A percentile compares a stretch with the other conserved stretches of the same genome.
phyloP scores from a whole-genome alignment of 306 rosid genomes.

The Pyrus bretschneideri region DNA sequence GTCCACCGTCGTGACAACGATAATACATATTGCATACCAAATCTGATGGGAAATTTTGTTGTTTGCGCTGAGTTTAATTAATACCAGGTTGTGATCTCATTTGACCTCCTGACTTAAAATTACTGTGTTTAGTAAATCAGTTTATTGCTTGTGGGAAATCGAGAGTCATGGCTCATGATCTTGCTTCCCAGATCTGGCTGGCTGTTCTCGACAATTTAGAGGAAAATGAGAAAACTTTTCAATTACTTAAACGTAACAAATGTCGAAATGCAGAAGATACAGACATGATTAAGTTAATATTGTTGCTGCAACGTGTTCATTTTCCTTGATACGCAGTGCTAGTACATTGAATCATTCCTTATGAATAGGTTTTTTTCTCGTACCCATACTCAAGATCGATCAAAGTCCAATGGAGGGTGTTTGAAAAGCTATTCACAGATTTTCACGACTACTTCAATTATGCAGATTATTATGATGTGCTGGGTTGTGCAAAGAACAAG shows the following conservation, averaged over 20 bases:
- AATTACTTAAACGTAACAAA: slow-evolving; percentile 36
- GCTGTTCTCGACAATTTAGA: slow-evolving; percentile 70
- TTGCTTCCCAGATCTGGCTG: slow-evolving; percentile 67
- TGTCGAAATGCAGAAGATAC: neutral
- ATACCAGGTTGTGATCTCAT: neutral
- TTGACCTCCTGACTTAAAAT: neutral
- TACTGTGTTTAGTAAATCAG: slow-evolving; percentile 47
- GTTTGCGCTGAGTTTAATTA: neutral
- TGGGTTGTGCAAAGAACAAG: slow-evolving; percentile 70
- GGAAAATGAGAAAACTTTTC: slow-evolving; percentile 49
- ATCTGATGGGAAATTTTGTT: neutral
- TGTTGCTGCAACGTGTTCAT: neutral
- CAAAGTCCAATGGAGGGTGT: slow-evolving; percentile 80
- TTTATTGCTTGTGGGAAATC: slow-evolving; percentile 73
- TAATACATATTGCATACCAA: neutral
- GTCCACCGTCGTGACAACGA: neutral
- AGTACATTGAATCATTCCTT: neutral
- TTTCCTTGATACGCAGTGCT: neutral
- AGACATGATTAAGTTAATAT: neutral
- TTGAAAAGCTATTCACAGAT: slow-evolving; percentile 81
- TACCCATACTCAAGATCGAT: slow-evolving; percentile 59
- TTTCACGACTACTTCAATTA: slow-evolving; percentile 69
- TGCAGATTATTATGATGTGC: slow-evolving; percentile 56
- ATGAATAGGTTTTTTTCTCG: slow-evolving; percentile 67
- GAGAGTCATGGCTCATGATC: slow-evolving; percentile 57